Percentiles rank a stretch among this genome's conserved stretches.
phyloP scores from a whole-genome alignment of 345 rosid species.

The Gossypium anomalum region DNA sequence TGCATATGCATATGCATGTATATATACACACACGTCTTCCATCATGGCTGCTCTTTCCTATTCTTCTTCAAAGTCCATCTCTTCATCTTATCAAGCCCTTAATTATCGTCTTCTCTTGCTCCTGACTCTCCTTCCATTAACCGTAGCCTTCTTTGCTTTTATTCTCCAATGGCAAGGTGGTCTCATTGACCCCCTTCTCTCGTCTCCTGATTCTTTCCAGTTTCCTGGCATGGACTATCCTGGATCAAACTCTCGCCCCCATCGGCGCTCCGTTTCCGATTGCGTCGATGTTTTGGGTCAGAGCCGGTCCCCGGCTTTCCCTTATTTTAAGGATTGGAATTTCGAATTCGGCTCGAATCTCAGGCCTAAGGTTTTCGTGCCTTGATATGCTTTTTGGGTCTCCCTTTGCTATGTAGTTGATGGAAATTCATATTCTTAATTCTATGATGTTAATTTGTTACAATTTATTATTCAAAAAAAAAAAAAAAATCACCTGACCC shows the following conservation, averaged over 20 bases:
- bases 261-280: constrained; percentile 38
- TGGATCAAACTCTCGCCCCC: constrained; percentile 16
- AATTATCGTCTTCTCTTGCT: constrained; percentile 41
- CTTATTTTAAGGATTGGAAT: constrained; percentile 64
- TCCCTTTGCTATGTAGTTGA: too few relatives aligned
- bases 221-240: constrained; percentile 59
- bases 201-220: constrained; percentile 41
- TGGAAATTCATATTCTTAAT: too few relatives aligned
- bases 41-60: constrained; percentile 35
- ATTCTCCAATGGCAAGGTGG: constrained; percentile 70
- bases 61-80: neutral
- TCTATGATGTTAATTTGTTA: neutral
- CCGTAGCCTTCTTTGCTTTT: constrained; percentile 59
- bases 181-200: constrained; percentile 38
- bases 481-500: neutral
- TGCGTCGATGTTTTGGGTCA: constrained; percentile 57
- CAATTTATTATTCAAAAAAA: neutral
- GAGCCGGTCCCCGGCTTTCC: constrained; percentile 53
- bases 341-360: constrained; percentile 61
- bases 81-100: constrained; percentile 23
- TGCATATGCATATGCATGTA: too few relatives aligned
- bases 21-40: neutral
- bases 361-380: constrained; percentile 58
- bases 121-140: constrained; percentile 47
- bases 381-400: neutral